These are phyloP conservation scores for Cordyceps pruinosa DNA, from an alignment of 2,329 filamentous ascomycete genomes.

Conservation along the genomic window DNA sequence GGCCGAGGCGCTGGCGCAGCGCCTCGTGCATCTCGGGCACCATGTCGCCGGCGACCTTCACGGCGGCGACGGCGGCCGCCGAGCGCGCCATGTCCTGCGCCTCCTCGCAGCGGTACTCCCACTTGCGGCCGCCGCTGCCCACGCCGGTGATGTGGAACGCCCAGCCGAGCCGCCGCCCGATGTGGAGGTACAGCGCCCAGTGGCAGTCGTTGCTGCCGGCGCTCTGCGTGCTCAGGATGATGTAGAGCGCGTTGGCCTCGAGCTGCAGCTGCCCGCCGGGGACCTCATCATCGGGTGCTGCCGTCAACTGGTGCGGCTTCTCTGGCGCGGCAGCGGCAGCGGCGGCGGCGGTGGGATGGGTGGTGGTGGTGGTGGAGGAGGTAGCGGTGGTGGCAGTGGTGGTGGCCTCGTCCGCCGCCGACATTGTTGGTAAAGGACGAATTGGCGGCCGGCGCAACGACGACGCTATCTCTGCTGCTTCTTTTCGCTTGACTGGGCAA, in stretches of 20 bases:
- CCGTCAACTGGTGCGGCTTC: not conserved
- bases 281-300: not conserved
- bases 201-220: not conserved
- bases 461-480: not conserved
- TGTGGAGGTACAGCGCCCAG: constrained; percentile 8
- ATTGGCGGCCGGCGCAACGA: not conserved
- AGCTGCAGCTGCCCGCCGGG: not conserved
- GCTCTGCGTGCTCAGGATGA: constrained; percentile 2
- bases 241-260: constrained; percentile 7
- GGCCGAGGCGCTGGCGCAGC: not conserved
- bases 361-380: too few species aligned
- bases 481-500: not conserved
- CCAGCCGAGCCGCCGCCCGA: not conserved
- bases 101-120: constrained; percentile 7
- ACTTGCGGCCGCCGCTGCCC: not conserved
- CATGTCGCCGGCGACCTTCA: constrained; percentile 6
- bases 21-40: constrained; percentile 9
- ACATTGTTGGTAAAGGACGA: not conserved
- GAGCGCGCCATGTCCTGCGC: not conserved
- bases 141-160: constrained; percentile 5
- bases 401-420: not conserved
- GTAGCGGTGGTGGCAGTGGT: too few species aligned
- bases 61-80: not conserved
- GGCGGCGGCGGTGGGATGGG: too few species aligned
- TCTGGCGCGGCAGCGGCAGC: not conserved